phyloP scores from a whole-genome alignment of 148 eudicot species.

The Rhododendron griersonianum region DNA sequence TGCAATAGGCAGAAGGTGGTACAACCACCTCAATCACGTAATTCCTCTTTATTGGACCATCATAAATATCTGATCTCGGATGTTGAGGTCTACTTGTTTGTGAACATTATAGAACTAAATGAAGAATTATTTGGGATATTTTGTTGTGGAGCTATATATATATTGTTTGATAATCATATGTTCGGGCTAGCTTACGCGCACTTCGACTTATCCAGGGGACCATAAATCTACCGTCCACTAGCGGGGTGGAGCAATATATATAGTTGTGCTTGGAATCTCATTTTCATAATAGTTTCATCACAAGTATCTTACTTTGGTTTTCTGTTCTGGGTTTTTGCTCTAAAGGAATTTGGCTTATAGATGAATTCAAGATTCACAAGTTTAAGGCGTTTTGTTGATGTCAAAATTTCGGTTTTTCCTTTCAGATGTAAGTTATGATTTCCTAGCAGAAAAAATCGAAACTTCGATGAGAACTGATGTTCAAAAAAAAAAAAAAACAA shows the following conservation, averaged over 20 bases:
- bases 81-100: neutral
- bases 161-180: neutral
- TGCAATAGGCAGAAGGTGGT: neutral
- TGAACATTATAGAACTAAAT: neutral
- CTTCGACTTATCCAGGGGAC: too few relatives aligned
- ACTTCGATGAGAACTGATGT: neutral
- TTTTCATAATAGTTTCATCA: neutral
- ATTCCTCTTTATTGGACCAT: neutral
- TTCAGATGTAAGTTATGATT: too few relatives aligned
- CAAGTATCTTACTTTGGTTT: neutral
- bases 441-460: too few relatives aligned
- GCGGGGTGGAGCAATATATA: neutral
- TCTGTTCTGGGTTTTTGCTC: neutral
- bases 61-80: neutral
- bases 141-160: neutral
- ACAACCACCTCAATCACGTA: neutral
- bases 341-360: neutral
- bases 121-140: neutral
- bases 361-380: neutral
- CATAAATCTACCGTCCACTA: too few relatives aligned
- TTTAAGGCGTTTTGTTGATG: neutral
- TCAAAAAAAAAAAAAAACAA: too few relatives aligned
- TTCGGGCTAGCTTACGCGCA: too few relatives aligned
- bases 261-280: neutral
- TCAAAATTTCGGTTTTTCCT: neutral